Percentiles rank a stretch among this genome's conserved stretches.
Conservation (phyloP, 1,284 basidiomycete genomes). For the Porogramme epimiltina region DNA sequence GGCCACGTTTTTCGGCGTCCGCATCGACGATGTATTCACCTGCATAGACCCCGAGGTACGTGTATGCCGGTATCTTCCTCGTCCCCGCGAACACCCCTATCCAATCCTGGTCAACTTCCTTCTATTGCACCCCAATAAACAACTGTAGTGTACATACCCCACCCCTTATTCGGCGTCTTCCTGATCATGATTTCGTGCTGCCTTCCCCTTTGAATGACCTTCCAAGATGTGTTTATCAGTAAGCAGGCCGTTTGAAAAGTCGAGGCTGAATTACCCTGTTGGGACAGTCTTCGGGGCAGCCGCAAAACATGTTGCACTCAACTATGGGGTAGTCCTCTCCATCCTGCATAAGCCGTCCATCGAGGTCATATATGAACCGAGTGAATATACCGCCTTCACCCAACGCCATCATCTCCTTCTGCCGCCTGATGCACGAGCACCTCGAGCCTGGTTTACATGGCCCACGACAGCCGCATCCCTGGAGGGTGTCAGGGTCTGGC, state of each 20-base stretch:
- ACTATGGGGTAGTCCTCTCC: slow-evolving; percentile 65
- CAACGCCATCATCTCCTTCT: slow-evolving; percentile 44
- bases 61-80: slow-evolving; percentile 65
- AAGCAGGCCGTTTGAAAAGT: not conserved
- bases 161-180: slow-evolving; percentile 76
- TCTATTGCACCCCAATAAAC: too few species aligned
- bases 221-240: slow-evolving; percentile 2
- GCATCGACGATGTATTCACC: slow-evolving; percentile 79
- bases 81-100: slow-evolving; percentile 69
- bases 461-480: slow-evolving; percentile 75
- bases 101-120: not conserved
- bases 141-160: slow-evolving; percentile 54
- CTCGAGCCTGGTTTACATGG: slow-evolving; percentile 69
- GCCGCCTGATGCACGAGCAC: slow-evolving; percentile 69
- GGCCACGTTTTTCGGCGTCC: slow-evolving; percentile 68
- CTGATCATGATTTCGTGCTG: slow-evolving; percentile 61
- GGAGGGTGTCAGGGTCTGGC: slow-evolving; percentile 58
- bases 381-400: slow-evolving; percentile 8
- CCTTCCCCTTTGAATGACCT: slow-evolving; percentile 86
- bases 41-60: slow-evolving; percentile 83
- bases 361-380: slow-evolving; percentile 75
- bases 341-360: slow-evolving; percentile 50
- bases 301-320: slow-evolving; percentile 85
- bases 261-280: slow-evolving; percentile 65
- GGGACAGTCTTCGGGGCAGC: slow-evolving; percentile 77